Conservation (phyloP, 495 filamentous ascomycete species). For the Trichoderma erinaceum region DNA sequence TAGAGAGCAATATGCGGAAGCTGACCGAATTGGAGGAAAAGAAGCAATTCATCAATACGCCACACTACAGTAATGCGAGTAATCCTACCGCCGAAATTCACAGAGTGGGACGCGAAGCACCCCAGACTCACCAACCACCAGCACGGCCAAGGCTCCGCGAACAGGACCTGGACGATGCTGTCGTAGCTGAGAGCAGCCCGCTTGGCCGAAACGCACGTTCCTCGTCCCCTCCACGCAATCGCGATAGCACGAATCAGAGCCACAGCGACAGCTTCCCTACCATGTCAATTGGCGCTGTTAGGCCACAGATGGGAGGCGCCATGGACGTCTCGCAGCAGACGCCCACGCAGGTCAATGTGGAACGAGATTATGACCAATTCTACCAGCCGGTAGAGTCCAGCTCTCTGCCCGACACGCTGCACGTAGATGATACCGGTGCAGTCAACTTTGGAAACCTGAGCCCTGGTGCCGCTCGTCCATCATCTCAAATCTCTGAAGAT, state of each 20-base stretch:
- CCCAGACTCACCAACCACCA: background rate
- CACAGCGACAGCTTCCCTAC: background rate
- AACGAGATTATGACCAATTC: constrained; percentile 15
- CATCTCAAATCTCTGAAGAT: constrained; percentile 14
- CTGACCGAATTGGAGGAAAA: background rate
- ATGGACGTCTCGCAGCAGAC: constrained; percentile 19
- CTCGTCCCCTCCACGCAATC: background rate
- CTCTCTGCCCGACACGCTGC: constrained; percentile 20
- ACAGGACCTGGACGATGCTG: constrained; percentile 1
- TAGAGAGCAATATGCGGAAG: background rate
- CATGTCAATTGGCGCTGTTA: background rate
- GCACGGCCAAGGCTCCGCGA: background rate
- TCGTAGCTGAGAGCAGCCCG: constrained; percentile 8
- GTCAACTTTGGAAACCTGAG: constrained; percentile 24
- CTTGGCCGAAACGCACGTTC: constrained; percentile 3
- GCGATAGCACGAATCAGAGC: background rate
- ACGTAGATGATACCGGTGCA: constrained; percentile 31
- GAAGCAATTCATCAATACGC: background rate
- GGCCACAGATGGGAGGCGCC: background rate
- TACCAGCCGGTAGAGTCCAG: background rate
- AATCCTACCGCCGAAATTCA: background rate
- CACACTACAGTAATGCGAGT: background rate
- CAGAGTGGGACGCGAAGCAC: constrained; percentile 10
- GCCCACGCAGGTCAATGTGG: constrained; percentile 17
- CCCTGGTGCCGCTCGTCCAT: background rate